A percentile compares a stretch with the other conserved stretches of the same genome.
Evolutionary conservation across 345 rosid species (phyloP).

Genomic region (Brassica juncea): DNA sequence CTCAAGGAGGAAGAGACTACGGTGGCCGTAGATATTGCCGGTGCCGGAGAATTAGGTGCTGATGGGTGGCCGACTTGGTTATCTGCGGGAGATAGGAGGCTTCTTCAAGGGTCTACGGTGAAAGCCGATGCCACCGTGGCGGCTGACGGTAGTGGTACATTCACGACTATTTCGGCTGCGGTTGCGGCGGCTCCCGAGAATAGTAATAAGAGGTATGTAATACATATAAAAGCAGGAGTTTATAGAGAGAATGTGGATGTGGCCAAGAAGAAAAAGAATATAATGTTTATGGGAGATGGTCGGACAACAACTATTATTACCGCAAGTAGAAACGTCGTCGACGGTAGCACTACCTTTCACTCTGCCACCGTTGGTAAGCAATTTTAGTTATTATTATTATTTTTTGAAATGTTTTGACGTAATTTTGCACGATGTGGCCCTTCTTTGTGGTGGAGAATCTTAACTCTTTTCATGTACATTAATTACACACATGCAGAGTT

Average conservation of each 20-base stretch:
- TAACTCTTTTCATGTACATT: conserved; percentile 23
- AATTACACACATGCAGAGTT: conserved; percentile 30
- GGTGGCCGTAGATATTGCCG: conserved; percentile 2
- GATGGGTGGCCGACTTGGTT: conserved; percentile 81
- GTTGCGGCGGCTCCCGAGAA: conserved; percentile 73
- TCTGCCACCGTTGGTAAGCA: conserved; percentile 88
- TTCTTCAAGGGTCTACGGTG: conserved; percentile 58
- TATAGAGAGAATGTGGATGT: conserved; percentile 84
- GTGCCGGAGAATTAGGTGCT: conserved; percentile 31
- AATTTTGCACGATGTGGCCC: conserved; percentile 13
- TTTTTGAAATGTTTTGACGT: not conserved
- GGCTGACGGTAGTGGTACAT: conserved; percentile 78
- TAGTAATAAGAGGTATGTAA: conserved; percentile 62
- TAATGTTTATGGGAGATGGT: conserved; percentile 96
- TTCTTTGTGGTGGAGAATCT: conserved; percentile 5
- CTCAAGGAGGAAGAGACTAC: conserved; percentile 43
- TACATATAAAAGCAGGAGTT: conserved; percentile 75
- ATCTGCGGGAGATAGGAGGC: conserved; percentile 70
- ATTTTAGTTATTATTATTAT: not conserved
- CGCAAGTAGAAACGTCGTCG: conserved; percentile 69
- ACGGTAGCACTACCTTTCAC: conserved; percentile 86
- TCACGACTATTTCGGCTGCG: conserved; percentile 61
- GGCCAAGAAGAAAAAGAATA: conserved; percentile 53
- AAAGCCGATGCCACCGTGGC: conserved; percentile 73
- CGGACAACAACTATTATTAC: conserved; percentile 69